Conservation (phyloP, 2,329 filamentous ascomycete species). For the Colletotrichum zoysiae region DNA sequence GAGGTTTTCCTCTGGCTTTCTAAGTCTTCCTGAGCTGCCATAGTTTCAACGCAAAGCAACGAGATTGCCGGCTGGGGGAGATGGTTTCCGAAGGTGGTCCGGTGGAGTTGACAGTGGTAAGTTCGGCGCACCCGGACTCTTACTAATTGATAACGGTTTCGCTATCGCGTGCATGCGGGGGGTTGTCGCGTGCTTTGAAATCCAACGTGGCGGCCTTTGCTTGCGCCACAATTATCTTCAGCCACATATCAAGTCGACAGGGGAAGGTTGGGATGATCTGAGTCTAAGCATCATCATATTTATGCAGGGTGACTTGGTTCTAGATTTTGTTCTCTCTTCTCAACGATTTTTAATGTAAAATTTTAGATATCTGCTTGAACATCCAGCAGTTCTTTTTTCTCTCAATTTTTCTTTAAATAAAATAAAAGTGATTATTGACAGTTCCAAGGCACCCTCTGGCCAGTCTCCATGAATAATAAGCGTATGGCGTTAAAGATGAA, state of each 20-base stretch:
- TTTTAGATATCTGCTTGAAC: accelerated
- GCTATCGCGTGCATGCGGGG: slow-evolving; percentile 40
- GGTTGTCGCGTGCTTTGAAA: slow-evolving; percentile 39
- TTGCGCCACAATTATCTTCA: slow-evolving; percentile 24
- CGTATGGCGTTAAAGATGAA: not conserved
- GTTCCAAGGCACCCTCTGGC: no score
- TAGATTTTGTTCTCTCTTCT: no score
- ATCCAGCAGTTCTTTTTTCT: no score
- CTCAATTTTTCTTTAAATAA: no score
- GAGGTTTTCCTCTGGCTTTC: slow-evolving; percentile 28
- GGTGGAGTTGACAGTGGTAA: slow-evolving; percentile 5
- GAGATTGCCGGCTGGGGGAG: not conserved
- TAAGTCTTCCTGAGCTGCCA: slow-evolving; percentile 25
- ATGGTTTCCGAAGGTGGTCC: not conserved
- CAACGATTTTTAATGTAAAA: not conserved
- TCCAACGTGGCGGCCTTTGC: not conserved
- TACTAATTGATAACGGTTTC: slow-evolving; percentile 29
- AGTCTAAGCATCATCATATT: slow-evolving; percentile 15
- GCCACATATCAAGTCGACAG: slow-evolving; percentile 19
- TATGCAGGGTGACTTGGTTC: not conserved
- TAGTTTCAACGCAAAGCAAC: slow-evolving; percentile 5
- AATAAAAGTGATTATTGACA: no score
- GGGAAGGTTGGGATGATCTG: slow-evolving; percentile 4
- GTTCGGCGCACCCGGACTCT: slow-evolving; percentile 28
- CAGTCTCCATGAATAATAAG: not conserved